Evolutionary conservation across 2,329 filamentous ascomycete species (phyloP), one percentile per base, ranked within the genome.

Genomic region (Xylariaceae sp.): DNA sequence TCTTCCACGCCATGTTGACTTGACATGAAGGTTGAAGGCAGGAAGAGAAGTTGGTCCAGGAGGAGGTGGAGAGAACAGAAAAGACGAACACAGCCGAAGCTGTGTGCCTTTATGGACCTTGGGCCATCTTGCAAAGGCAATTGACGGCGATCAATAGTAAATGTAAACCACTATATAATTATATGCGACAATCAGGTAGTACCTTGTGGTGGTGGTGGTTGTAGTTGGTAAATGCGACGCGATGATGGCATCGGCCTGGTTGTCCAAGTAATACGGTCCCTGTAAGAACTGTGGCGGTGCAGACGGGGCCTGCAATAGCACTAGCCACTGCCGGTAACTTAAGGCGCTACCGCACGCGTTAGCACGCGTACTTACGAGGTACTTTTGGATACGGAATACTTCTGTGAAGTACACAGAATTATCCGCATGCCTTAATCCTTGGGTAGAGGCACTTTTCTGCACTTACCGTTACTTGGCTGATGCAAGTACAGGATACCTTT

Each of bases 1-100:
- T 69, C 69, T 81, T 82, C 78, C 76, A 77, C 73, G 81, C 79
- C 82, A 85, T 84, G 53, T 67, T 75, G 61, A 63, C 65, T 66
- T 60, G 66, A 64, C 56, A 59, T 57, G 10, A 61, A 41, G 49
- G 53, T 54, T 53, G 51, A 37, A 34, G 53, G 59, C 23, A 55
- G 51, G 54, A 17, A 37, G 51, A 50, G 35, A 55, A 35, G 60
- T 51, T 57, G 53, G 63, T 66, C 65, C 67, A 64, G 30, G 54
- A 34, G 53, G 52, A 55, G 37, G 37, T 55, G 63, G 58, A 67
- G 23, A 66, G 64, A 75, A 76, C 72, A 67, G 65, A 62, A 44
- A 48, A 67, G 68, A 71, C 66, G 68, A 71, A 72, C 78, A 82
- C 81, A 83, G 81, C 81, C 75, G 73, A 74, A 72, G 81, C 81